phyloP scores from a whole-genome alignment of 1,139 yeast genomes.

The Pichia norvegensis region DNA sequence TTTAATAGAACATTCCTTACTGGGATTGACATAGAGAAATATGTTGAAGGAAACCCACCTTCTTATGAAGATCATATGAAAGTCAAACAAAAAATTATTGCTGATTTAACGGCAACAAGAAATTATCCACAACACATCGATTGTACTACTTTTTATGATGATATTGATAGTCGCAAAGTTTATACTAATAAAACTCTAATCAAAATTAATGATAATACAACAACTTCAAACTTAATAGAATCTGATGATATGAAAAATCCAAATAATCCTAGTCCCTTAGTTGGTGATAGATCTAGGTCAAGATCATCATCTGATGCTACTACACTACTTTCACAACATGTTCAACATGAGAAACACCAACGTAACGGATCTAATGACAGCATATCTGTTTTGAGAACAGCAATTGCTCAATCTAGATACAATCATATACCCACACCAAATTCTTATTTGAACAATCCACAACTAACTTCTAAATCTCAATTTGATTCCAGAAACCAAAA shows the following conservation, averaged over 20 bases:
- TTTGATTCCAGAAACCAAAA: not conserved
- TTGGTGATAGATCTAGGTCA: not conserved
- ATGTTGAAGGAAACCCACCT: not conserved
- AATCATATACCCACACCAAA: not conserved
- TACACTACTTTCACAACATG: not conserved
- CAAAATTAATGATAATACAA: too few species aligned
- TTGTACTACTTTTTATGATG: not conserved
- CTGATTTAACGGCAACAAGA: not conserved
- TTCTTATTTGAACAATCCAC: not conserved
- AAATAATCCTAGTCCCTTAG: not conserved
- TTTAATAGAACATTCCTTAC: constrained; percentile 1
- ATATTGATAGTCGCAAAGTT: not conserved
- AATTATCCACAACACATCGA: not conserved
- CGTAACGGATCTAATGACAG: not conserved
- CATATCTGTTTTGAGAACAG: not conserved
- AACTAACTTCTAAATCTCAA: not conserved
- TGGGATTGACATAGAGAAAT: constrained; percentile 1
- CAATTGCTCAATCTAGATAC: not conserved
- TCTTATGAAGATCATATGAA: not conserved
- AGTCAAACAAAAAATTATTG: not conserved
- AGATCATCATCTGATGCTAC: not conserved
- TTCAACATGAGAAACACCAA: too few species aligned
- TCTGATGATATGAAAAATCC: too few species aligned
- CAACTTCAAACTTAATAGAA: too few species aligned
- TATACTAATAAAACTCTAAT: not conserved